These are phyloP conservation scores for Eragrostis nindensis DNA, from an alignment of 176 grass and related monocot genomes.

Conservation along the genomic window DNA sequence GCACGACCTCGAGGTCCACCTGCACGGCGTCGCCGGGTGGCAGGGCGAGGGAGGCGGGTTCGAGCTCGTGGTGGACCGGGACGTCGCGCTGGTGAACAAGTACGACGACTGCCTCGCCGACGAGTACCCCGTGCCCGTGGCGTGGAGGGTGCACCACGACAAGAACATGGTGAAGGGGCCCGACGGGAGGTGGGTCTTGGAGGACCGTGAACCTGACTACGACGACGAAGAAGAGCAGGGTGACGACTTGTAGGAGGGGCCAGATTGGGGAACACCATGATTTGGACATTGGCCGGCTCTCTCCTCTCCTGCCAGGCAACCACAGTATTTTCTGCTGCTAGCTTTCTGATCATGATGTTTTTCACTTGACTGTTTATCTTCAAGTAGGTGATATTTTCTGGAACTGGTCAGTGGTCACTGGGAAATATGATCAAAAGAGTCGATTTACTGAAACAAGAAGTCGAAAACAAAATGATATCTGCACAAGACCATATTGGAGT, in stretches of 20 bases:
- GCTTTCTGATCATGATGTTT: neutral
- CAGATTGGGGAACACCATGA: neutral
- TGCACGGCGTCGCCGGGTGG: conserved; percentile 76
- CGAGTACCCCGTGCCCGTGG: conserved; percentile 65
- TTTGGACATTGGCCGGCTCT: neutral
- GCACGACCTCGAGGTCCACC: conserved; percentile 86
- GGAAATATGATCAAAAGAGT: too few species aligned
- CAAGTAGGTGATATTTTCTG: too few species aligned
- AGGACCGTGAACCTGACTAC: conserved; percentile 56
- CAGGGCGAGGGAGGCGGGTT: conserved; percentile 49
- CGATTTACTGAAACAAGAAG: too few species aligned
- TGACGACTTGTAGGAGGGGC: neutral
- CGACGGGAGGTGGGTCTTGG: conserved; percentile 62
- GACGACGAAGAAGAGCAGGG: neutral
- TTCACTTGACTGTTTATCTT: too few species aligned
- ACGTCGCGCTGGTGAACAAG: conserved; percentile 90
- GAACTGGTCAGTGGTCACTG: too few species aligned
- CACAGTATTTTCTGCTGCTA: conserved; percentile 3
- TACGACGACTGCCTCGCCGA: conserved; percentile 68
- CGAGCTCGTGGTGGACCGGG: conserved; percentile 66
- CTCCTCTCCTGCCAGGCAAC: neutral
- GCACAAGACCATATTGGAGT: too few species aligned
- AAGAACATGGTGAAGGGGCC: conserved; percentile 71
- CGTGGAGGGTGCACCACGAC: conserved; percentile 78
- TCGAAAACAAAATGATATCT: too few species aligned